A percentile compares a stretch with the other conserved stretches of the same genome.
Conservation (phyloP, 192 early-diverging fungal genomes). For the Coemansia sp. region DNA sequence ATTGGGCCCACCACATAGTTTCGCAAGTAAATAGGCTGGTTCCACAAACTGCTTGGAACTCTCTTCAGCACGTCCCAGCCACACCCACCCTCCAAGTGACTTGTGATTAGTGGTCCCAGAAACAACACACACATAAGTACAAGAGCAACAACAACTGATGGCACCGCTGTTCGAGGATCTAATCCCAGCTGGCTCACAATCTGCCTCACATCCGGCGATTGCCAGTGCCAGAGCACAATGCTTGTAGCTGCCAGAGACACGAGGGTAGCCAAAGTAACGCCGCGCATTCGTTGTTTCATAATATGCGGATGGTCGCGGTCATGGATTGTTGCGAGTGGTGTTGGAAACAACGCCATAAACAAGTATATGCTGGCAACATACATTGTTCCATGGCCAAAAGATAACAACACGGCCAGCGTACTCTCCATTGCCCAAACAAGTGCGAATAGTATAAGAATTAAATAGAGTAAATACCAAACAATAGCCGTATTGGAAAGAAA, state of each 20-base stretch:
- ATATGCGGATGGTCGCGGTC: slow-evolving; percentile 43
- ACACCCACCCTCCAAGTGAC: slow-evolving; percentile 24
- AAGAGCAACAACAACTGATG: slow-evolving; percentile 17
- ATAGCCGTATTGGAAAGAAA: background rate
- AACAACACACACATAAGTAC: slow-evolving; percentile 21
- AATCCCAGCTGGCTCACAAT: slow-evolving; percentile 18
- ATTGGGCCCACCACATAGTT: slow-evolving; percentile 36
- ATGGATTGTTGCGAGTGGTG: slow-evolving; percentile 9
- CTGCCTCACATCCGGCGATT: background rate
- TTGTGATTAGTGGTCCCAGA: slow-evolving; percentile 37
- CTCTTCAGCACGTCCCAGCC: slow-evolving; percentile 7
- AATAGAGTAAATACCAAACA: background rate
- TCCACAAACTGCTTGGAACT: background rate
- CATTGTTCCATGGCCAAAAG: slow-evolving; percentile 17
- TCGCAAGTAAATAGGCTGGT: slow-evolving; percentile 13
- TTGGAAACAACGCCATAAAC: slow-evolving; percentile 15
- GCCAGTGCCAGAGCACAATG: slow-evolving; percentile 7
- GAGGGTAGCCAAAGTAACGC: slow-evolving; percentile 11
- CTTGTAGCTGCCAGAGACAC: slow-evolving; percentile 15
- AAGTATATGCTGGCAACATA: slow-evolving; percentile 37
- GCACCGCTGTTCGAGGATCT: background rate
- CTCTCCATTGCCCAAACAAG: slow-evolving; percentile 1
- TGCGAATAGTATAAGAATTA: background rate
- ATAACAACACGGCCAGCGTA: slow-evolving; percentile 15
- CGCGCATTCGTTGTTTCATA: slow-evolving; percentile 29